Evolutionary conservation across 176 grass and related monocot genomes (phyloP), one percentile per base, ranked within the genome.

Genomic region (Poa pratensis): DNA sequence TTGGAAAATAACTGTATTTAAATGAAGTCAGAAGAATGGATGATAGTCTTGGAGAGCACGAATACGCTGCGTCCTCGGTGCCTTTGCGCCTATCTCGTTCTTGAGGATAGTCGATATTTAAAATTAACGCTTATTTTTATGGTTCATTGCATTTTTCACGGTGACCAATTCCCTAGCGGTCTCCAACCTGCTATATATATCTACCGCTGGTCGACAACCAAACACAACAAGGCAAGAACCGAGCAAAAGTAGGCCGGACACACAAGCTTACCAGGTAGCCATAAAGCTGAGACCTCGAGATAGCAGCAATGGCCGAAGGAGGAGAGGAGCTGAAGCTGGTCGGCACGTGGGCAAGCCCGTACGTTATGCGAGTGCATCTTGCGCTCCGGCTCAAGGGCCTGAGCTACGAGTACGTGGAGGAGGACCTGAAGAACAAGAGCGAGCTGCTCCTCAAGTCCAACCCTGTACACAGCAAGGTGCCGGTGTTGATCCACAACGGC

Each of bases 381-480:
- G 90, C 87, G 18, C 87, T 94, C 49, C 85, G 59, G 30, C 60
- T 92, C 60, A 92, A 95, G 73, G 90, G 90, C 20, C 49, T 95
- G 1, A 39, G 2, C 63, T 90, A 90, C 67, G 75, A 92, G 78
- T 78, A 80, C 73, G 45, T 95, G 12, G 82, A 92, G 69, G 85
- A 87, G 69, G 77, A 88, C 22, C 79, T 82, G 61, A 6, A 9
- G 10, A 82, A 82, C 79, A 95, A 92, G 82, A 88, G 93, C 75
- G 77, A 91, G 50, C 68, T 88, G 24, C 83, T 95, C 16, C 72
- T 95, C 16, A 68, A 40, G 20, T 90, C 57, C 52, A 92, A 92
- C 85, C 93, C 93, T 20, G 76, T 83, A 61, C 77, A 91, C 82
- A 83, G 84, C 69, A 90, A 86, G 82, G 73, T 94, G 1, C 92